Conservation (phyloP, 768 basidiomycete species). For the Termitomyces sp. region DNA sequence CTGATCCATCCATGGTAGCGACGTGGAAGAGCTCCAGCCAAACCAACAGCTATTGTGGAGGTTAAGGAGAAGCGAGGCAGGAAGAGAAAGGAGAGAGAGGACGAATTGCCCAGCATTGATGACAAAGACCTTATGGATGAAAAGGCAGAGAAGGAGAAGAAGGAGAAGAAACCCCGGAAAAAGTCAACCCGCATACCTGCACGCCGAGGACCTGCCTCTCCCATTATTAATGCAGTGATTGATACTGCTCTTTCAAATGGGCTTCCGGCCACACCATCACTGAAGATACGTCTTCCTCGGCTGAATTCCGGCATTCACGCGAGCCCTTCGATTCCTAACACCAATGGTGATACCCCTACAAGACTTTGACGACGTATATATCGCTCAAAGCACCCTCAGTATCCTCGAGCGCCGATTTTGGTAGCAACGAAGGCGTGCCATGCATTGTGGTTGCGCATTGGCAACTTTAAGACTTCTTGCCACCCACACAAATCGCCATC, state of each 20-base stretch:
- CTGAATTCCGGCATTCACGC: conserved; percentile 25
- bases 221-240: conserved; percentile 11
- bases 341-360: conserved; percentile 21
- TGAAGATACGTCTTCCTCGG: conserved; percentile 52
- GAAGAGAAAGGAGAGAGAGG: conserved; percentile 41
- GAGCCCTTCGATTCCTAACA: conserved; percentile 17
- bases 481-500: neutral
- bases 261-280: conserved; percentile 36
- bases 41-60: conserved; percentile 19
- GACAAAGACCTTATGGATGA: conserved; percentile 18
- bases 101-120: conserved; percentile 18
- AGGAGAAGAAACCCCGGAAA: conserved; percentile 20
- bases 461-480: conserved; percentile 1
- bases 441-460: neutral
- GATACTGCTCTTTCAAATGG: conserved; percentile 20
- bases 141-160: conserved; percentile 19
- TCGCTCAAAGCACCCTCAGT: neutral
- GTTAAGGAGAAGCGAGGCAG: conserved; percentile 32
- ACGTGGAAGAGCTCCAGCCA: conserved; percentile 19
- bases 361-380: conserved; percentile 13
- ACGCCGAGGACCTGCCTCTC: conserved; percentile 13
- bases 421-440: neutral
- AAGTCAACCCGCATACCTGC: conserved; percentile 29
- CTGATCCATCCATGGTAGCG: conserved; percentile 9
- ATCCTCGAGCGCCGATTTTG: neutral